A percentile compares a stretch with the other conserved stretches of the same genome.
Evolutionary conservation across 2,329 filamentous ascomycete genomes (phyloP).

Genomic region (Fusarium xylarioides): DNA sequence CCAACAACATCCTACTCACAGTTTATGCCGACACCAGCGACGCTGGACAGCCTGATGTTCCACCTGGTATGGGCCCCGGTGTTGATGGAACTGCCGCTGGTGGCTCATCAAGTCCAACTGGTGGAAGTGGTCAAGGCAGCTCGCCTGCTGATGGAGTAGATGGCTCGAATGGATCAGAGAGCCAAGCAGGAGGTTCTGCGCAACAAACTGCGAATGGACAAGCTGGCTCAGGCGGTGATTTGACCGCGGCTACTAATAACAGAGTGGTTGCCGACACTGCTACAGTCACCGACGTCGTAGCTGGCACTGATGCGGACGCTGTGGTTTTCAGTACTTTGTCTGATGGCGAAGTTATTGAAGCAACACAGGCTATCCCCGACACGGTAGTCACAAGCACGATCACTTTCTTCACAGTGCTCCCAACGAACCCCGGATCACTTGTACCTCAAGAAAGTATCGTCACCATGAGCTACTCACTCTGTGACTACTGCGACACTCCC

Average conservation of each 20-base stretch:
- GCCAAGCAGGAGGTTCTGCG: not conserved
- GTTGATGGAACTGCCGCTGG: not conserved
- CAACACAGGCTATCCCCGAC: not conserved
- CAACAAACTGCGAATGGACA: not conserved
- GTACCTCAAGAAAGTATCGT: slow-evolving; percentile 47
- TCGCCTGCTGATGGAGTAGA: not conserved
- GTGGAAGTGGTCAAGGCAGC: not conserved
- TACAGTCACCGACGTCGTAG: not conserved
- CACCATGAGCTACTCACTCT: slow-evolving; percentile 41
- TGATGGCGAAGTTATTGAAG: not conserved
- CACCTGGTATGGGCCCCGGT: slow-evolving; percentile 47
- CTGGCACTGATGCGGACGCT: not conserved
- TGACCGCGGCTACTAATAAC: not conserved
- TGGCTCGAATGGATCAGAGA: not conserved
- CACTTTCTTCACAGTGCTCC: slow-evolving; percentile 39
- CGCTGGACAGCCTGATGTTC: slow-evolving; percentile 43
- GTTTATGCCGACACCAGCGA: slow-evolving; percentile 53
- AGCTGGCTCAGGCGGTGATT: not conserved
- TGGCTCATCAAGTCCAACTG: not conserved
- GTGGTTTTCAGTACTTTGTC: not conserved
- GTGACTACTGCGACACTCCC: slow-evolving; percentile 34
- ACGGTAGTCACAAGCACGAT: slow-evolving; percentile 31
- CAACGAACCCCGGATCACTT: slow-evolving; percentile 47
- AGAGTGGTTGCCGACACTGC: not conserved
- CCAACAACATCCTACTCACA: slow-evolving; percentile 50